Conservation (phyloP, 2,329 filamentous ascomycete genomes). For the Trichoderma semiorbis region DNA sequence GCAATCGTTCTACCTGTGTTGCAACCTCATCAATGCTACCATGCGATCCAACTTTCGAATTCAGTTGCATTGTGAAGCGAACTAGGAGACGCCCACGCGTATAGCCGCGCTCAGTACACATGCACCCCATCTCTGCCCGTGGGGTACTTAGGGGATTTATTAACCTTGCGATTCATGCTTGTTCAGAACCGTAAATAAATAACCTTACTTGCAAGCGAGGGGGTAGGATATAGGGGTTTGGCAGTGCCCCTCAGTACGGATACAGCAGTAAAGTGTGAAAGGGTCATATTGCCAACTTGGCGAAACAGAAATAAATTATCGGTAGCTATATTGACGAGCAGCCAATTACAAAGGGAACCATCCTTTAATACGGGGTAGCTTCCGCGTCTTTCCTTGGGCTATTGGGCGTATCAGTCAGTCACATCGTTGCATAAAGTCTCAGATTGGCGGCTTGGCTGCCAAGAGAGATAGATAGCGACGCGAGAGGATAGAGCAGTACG, state of each 20-base stretch:
- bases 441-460: not conserved
- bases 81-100: not conserved
- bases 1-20: not conserved
- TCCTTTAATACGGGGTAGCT: not conserved
- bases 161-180: conserved; percentile 5
- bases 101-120: not conserved
- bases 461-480: not conserved
- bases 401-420: not conserved
- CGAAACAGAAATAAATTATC: not conserved
- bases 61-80: not conserved
- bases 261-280: not conserved
- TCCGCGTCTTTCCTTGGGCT: not conserved
- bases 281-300: not conserved
- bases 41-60: not conserved
- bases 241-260: too few species aligned
- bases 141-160: not conserved
- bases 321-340: not conserved
- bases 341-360: not conserved
- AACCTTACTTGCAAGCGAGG: conserved; percentile 6
- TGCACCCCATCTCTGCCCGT: not conserved
- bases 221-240: not conserved
- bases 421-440: not conserved
- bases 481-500: not conserved
- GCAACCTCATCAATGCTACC: not conserved
- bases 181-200: conserved; percentile 1